Evolutionary conservation across 169 alveolate species (phyloP), one percentile per base, ranked within the genome.

Genomic region (Babesia caballi): DNA sequence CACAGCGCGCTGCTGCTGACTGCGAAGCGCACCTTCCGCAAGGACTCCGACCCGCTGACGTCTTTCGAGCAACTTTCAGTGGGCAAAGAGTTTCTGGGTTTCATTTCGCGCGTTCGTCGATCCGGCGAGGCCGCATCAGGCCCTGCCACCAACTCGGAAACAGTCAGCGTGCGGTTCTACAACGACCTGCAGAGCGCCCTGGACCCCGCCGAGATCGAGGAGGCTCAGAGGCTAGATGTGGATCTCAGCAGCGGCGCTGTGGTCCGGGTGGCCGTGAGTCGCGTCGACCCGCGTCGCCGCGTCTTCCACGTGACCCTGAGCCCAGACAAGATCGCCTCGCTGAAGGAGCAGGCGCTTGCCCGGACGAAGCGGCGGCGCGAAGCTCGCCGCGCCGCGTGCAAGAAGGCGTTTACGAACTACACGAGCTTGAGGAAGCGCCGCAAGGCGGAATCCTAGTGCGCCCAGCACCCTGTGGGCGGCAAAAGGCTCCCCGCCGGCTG

Each of bases 71-170:
- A 71, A 9, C 27, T 72, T 4, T 41, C 59, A 0, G 77, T 63
- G 19, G 88, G 88, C 17, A 69, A 72, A 28, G 63, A 81, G 30
- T 28, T 81, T 28, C 21, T 33, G 17, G 84, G 88, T 17, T 81
- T 61, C 66, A 36, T 81, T 17, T 58, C 54, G 9, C 47, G 65
- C 30, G 46, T 47, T 14, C 41, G 47, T n/a, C 60, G 49, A 9
- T 11, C 33, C 9, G 27, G 41, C 14, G 69, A 35, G 21, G 12
- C 21, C 61, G 15, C 8, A 6, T 15, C 17, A 6, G 60, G 40
- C 38, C 33, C 17, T 49, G 57, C 57, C 8, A 38, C 7, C n/a
- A 17, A 38, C 15, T 4, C 44, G 44, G 76, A 78, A 14, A 59
- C n/a, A 19, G 82, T 81, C 19, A 6, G 28, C 6, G 60, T 81